Conservation (phyloP, 306 rosid species). For the Albizia julibrissin region DNA sequence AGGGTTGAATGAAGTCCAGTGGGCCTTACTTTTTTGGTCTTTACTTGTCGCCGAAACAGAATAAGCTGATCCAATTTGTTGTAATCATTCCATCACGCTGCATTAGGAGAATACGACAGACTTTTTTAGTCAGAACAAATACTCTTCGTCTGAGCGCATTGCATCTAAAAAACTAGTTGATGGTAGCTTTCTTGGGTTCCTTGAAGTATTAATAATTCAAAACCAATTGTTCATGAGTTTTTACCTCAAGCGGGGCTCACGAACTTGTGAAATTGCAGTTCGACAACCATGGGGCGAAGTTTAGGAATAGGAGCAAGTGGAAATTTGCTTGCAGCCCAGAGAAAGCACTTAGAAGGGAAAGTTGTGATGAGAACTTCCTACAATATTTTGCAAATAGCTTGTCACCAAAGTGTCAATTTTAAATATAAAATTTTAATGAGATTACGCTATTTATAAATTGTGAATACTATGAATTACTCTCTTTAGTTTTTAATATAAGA, state of each 20-base stretch:
- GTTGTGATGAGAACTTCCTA: neutral
- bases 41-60: neutral
- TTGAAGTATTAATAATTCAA: neutral
- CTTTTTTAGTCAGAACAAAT: neutral
- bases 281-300: neutral
- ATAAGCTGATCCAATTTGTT: neutral
- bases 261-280: neutral
- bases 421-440: no score
- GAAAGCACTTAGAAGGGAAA: no score
- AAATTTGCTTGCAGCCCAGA: neutral
- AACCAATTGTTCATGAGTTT: neutral
- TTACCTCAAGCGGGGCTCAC: neutral
- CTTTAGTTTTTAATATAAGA: no score
- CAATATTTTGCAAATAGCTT: neutral
- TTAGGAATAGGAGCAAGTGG: neutral
- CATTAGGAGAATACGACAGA: neutral
- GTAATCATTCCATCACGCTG: neutral
- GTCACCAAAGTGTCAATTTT: neutral
- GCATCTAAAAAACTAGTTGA: neutral
- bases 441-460: no score
- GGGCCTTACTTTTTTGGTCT: neutral
- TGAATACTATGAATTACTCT: no score
- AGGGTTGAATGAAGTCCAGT: constrained; percentile 3
- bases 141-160: neutral
- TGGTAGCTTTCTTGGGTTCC: neutral